These are phyloP conservation scores for Calonectria pauciramosa DNA, from an alignment of 2,329 filamentous ascomycete genomes.

Conservation along the genomic window DNA sequence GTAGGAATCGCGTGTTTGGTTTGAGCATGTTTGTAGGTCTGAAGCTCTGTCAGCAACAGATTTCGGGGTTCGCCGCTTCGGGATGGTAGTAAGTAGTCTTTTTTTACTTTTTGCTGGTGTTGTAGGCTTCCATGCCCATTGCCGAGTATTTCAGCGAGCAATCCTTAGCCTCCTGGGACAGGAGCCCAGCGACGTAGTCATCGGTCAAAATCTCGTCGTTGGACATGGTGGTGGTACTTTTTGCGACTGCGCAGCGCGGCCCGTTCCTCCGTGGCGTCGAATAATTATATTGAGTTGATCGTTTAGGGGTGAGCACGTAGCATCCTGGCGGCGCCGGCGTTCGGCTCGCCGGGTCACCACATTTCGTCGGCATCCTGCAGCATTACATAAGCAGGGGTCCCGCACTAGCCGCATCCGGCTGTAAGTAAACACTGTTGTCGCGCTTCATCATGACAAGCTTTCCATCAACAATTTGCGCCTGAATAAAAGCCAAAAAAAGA, in stretches of 20 bases:
- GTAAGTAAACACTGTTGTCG: conserved; percentile 56
- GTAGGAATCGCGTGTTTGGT: conserved; percentile 91
- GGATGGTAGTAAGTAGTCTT: conserved; percentile 10
- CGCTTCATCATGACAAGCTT: conserved; percentile 13
- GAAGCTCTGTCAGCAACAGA: conserved; percentile 40
- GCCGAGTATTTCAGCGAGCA: conserved; percentile 81
- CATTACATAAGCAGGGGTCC: conserved; percentile 19
- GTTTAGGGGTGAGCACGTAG: not conserved
- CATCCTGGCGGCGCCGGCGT: not conserved
- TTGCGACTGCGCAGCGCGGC: not conserved
- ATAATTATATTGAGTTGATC: conserved; percentile 2
- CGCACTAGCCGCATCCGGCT: conserved; percentile 47
- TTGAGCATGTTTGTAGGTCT: conserved; percentile 81
- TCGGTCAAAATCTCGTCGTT: conserved; percentile 74
- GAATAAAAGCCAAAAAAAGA: conserved; percentile 12
- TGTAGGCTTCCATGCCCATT: conserved; percentile 79
- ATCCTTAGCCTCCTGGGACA: conserved; percentile 83
- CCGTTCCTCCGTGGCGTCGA: not conserved
- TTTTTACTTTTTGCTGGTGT: conserved; percentile 61
- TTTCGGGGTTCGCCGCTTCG: conserved; percentile 8
- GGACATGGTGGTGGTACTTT: conserved; percentile 48
- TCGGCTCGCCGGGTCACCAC: conserved; percentile 21
- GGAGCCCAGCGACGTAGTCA: conserved; percentile 83
- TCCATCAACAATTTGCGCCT: conserved; percentile 15
- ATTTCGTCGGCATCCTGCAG: conserved; percentile 41